Conservation (phyloP, 208 protist genomes). For the Leishmania arabica region DNA sequence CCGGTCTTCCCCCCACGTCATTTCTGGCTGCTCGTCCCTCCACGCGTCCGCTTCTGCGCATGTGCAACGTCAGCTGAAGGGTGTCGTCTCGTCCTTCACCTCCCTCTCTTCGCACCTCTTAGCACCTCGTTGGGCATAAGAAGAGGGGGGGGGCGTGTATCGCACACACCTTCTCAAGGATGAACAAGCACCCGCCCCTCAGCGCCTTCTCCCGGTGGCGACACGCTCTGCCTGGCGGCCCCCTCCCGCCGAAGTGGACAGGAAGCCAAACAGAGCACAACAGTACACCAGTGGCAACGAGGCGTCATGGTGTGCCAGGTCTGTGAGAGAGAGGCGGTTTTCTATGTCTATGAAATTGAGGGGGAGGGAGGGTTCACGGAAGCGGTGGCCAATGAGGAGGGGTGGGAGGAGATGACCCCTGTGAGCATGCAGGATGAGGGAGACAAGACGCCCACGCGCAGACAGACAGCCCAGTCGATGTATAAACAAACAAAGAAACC, state of each 20-base stretch:
- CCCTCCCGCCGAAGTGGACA: background rate
- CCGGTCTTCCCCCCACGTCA: background rate
- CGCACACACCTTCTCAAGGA: background rate
- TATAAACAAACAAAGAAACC: background rate
- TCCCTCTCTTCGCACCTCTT: background rate
- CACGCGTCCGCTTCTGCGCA: background rate
- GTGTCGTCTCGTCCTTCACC: background rate
- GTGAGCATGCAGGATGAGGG: background rate
- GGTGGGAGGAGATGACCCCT: background rate
- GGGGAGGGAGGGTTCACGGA: background rate
- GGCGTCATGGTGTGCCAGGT: background rate
- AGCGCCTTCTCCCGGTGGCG: background rate
- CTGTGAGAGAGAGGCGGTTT: background rate
- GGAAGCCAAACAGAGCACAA: background rate
- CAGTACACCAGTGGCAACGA: background rate
- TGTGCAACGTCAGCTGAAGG: background rate
- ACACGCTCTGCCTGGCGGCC: background rate
- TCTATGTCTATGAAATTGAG: background rate
- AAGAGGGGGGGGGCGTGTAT: background rate
- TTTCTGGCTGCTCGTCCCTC: background rate
- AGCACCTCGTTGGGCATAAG: background rate
- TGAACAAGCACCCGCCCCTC: background rate
- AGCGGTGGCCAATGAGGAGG: background rate
- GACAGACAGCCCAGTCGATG: background rate
- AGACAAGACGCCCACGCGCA: background rate